Conservation (phyloP, 2,329 filamentous ascomycete species). For the Biscogniauxia marginata region DNA sequence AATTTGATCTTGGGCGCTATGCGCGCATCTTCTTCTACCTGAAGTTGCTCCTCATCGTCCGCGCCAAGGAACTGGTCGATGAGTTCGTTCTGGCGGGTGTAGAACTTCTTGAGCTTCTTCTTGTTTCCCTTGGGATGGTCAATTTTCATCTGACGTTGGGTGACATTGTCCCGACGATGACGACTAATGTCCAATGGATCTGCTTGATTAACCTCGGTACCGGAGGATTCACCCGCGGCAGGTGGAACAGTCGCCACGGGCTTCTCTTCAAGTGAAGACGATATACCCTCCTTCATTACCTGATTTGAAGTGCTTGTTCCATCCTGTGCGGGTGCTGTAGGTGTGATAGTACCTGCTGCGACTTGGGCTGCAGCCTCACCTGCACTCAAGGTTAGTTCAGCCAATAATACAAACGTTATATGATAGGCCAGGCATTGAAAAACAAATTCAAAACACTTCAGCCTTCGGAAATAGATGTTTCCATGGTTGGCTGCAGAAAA, state of each 20-base stretch:
- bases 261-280: constrained; percentile 7
- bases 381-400: constrained; percentile 16
- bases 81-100: constrained; percentile 46
- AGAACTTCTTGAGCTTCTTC: constrained; percentile 45
- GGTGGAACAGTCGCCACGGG: background rate
- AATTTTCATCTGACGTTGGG: constrained; percentile 45
- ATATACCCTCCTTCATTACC: constrained; percentile 11
- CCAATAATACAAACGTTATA: constrained; percentile 6
- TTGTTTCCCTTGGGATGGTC: constrained; percentile 47
- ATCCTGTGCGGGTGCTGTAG: constrained; percentile 1
- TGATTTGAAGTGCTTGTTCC: constrained; percentile 7
- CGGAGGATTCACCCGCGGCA: constrained; percentile 11
- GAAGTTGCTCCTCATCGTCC: constrained; percentile 52
- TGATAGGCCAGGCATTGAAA: constrained; percentile 7
- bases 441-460: constrained; percentile 20
- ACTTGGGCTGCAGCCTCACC: constrained; percentile 9
- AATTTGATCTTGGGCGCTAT: constrained; percentile 53
- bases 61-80: constrained; percentile 55
- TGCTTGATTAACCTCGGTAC: constrained; percentile 18
- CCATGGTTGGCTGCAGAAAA: constrained; percentile 11
- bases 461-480: constrained; percentile 17
- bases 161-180: constrained; percentile 40
- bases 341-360: constrained; percentile 7
- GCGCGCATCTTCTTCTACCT: constrained; percentile 48
- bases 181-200: constrained; percentile 42